Evolutionary conservation across 164 flowering plant species (phyloP).

Genomic region (Hamamelis virginiana): DNA sequence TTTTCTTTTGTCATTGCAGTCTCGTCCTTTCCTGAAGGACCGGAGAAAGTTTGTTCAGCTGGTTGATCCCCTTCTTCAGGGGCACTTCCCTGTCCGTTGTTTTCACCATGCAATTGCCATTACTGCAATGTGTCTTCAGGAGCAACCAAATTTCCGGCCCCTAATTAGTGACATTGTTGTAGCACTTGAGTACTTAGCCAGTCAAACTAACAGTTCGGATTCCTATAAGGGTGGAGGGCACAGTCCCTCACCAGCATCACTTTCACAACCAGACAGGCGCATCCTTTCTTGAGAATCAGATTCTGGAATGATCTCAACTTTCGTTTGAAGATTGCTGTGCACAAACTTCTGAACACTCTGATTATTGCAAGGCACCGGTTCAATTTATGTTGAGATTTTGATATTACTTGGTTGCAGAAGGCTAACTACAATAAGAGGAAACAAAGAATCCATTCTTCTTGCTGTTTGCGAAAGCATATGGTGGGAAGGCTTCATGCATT

Average conservation of each 20-base stretch:
- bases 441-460: slow-evolving; percentile 1
- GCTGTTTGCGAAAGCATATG: not conserved
- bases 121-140: slow-evolving; percentile 80
- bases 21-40: slow-evolving; percentile 64
- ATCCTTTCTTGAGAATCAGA: slow-evolving; percentile 12
- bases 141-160: slow-evolving; percentile 67
- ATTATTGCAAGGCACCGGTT: not conserved
- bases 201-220: slow-evolving; percentile 39
- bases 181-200: slow-evolving; percentile 69
- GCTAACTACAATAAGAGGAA: slow-evolving; percentile 7
- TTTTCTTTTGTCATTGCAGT: slow-evolving; percentile 36
- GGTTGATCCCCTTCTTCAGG: slow-evolving; percentile 63
- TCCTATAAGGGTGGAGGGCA: slow-evolving; percentile 6
- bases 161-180: slow-evolving; percentile 63
- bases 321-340: slow-evolving; percentile 6
- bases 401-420: not conserved
- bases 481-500: not conserved
- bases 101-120: slow-evolving; percentile 68
- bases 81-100: slow-evolving; percentile 50
- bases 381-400: not conserved
- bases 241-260: slow-evolving; percentile 23
- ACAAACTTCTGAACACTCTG: not conserved
- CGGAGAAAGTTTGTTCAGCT: slow-evolving; percentile 50
- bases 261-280: slow-evolving; percentile 8
- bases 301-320: slow-evolving; percentile 5